Evolutionary conservation across 1,284 basidiomycete genomes (phyloP).

Genomic region (Ustilago sp.): DNA sequence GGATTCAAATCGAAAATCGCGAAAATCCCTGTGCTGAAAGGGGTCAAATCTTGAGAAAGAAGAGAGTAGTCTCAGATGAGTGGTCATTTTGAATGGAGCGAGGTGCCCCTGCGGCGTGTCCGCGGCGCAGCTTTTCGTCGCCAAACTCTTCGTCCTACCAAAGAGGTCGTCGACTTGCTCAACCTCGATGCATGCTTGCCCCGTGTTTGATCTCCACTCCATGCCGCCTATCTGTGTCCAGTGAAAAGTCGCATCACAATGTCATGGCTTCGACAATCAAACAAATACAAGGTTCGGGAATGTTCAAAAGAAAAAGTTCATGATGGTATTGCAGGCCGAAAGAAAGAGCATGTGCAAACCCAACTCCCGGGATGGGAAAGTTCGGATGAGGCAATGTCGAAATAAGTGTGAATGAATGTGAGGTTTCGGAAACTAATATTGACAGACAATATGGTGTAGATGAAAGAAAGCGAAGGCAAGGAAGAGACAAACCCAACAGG

Average conservation of each 20-base stretch:
- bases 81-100: conserved; percentile 4
- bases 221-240: conserved; percentile 7
- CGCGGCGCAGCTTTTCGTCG: conserved; percentile 3
- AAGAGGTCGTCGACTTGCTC: background rate
- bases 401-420: conserved; percentile 6
- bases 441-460: background rate
- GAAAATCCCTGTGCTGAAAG: conserved; percentile 32
- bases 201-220: background rate
- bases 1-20: conserved; percentile 4
- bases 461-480: conserved; percentile 3
- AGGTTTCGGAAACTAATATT: background rate
- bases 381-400: background rate
- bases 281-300: background rate
- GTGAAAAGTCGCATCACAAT: background rate
- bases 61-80: conserved; percentile 13
- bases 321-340: conserved; percentile 30
- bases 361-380: background rate
- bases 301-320: conserved; percentile 18
- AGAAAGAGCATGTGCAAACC: conserved; percentile 9
- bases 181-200: conserved; percentile 5
- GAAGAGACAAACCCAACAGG: background rate
- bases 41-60: background rate
- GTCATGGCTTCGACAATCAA: background rate
- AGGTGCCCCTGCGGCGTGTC: conserved; percentile 25
- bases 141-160: background rate